These are phyloP conservation scores for Silene coronaria DNA, from an alignment of 179 eudicot genomes.

Conservation along the genomic window DNA sequence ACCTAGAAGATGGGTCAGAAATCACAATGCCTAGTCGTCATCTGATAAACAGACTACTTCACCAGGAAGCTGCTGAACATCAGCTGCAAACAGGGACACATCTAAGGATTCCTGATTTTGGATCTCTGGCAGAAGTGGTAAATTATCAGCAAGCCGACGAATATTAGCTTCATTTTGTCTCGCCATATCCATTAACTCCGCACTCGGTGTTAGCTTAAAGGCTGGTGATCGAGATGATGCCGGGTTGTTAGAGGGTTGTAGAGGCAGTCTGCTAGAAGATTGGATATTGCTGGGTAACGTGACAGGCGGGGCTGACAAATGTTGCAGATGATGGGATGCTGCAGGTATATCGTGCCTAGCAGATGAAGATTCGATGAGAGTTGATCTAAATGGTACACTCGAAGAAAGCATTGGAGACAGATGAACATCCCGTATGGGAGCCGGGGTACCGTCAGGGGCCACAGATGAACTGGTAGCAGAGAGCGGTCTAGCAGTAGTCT, in stretches of 20 bases:
- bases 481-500: slow-evolving; percentile 22
- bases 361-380: slow-evolving; percentile 18
- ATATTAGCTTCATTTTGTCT: slow-evolving; percentile 16
- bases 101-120: slow-evolving; percentile 20
- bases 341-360: slow-evolving; percentile 33
- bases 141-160: neutral
- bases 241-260: slow-evolving; percentile 12
- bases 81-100: slow-evolving; percentile 21
- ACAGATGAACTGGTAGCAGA: slow-evolving; percentile 19
- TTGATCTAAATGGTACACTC: slow-evolving; percentile 13
- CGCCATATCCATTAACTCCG: slow-evolving; percentile 19
- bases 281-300: slow-evolving; percentile 18
- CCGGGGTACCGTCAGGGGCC: slow-evolving; percentile 19
- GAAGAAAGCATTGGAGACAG: slow-evolving; percentile 23
- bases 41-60: slow-evolving; percentile 36
- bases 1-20: neutral
- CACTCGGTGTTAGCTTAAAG: slow-evolving; percentile 8
- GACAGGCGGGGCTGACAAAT: slow-evolving; percentile 22
- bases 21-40: slow-evolving; percentile 22
- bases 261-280: neutral
- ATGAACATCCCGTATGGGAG: slow-evolving; percentile 21
- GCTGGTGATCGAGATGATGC: slow-evolving; percentile 16
- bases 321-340: slow-evolving; percentile 43
- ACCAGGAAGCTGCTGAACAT: slow-evolving; percentile 17
- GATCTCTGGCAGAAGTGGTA: slow-evolving; percentile 23